Evolutionary conservation across 805 yeast genomes (phyloP), one percentile per base, ranked within the genome.

Genomic region (Wickerhamomyces sydowiorum): DNA sequence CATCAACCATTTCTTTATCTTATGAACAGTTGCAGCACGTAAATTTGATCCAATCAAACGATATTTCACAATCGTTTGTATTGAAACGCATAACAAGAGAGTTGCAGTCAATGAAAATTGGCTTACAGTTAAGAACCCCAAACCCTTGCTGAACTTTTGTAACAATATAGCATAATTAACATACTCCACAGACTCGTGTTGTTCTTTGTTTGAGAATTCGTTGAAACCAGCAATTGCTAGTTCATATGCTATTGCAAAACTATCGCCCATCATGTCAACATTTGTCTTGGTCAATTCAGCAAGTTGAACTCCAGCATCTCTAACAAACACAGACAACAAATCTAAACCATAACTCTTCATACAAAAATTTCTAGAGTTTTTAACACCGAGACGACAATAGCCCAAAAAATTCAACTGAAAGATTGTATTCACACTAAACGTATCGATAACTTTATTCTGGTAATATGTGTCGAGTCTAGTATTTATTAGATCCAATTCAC

Each of bases 221-320:
- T 46, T 50, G 35, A 57, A 48, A 1, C 59, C 61, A n/a, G 54
- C 46, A 18, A 67, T 49, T 1, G 62, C 53, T 19, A 62, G 59
- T 18, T 65, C 63, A 52, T 69, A 73, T 1, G 70, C 67, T 10
- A 57, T 49, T 13, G 65, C 69, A 44, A 73, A 61, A 20, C 72
- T 62, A 18, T 66, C 60, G 3, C 75, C 72, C 47, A 70, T 56
- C 10, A 52, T 54, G 3, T 56, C 56, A 5, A 72, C 59, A 47
- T 72, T 64, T 6, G 70, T 64, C 37, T 62, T 61, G 4, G 78
- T 66, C 21, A 69, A 54, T 21, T 55, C 53, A 9, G 69, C 72
- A 32, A 73, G 56, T 47, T 71, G 77, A 3, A 59, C 60, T 4
- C 77, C 79, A 12, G 78, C 65, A 55, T 78, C 83, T 42, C 70